Conservation (phyloP, 192 early-diverging fungal species). For the Podila clonocystis region DNA sequence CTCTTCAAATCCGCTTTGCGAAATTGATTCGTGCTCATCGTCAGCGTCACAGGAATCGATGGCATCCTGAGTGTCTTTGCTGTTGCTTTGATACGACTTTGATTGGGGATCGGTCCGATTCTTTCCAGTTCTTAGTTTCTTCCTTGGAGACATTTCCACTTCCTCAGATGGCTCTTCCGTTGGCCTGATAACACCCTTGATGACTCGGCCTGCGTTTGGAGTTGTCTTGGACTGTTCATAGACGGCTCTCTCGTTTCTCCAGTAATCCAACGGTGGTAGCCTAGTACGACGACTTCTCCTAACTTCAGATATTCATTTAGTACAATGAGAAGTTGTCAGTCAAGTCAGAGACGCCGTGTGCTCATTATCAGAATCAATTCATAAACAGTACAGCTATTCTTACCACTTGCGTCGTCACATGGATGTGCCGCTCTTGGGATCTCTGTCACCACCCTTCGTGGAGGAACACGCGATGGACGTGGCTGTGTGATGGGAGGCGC, state of each 20-base stretch:
- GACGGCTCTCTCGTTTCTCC: neutral
- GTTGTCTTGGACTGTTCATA: conserved; percentile 1
- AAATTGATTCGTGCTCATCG: neutral
- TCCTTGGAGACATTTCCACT: neutral
- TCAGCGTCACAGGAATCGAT: too few relatives aligned
- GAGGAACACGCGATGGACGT: too few relatives aligned
- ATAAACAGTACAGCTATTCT: too few relatives aligned
- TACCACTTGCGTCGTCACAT: too few relatives aligned
- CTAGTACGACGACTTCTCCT: neutral
- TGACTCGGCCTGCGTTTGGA: neutral
- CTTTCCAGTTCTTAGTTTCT: neutral
- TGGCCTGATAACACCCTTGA: neutral
- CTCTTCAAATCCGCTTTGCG: neutral
- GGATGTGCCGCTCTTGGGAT: too few relatives aligned
- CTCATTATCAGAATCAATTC: neutral
- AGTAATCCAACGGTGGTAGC: neutral
- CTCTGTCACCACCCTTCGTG: too few relatives aligned
- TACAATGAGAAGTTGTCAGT: neutral
- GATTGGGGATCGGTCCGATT: neutral
- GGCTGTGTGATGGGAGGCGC: too few relatives aligned
- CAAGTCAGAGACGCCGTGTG: neutral
- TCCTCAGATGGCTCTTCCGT: neutral
- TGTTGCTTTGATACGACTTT: too few relatives aligned
- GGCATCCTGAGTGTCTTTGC: too few relatives aligned
- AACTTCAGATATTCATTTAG: neutral